Base-by-base conservation (phyloP, 495 filamentous ascomycete genomes). In the Penicillium crystallinum region DNA sequence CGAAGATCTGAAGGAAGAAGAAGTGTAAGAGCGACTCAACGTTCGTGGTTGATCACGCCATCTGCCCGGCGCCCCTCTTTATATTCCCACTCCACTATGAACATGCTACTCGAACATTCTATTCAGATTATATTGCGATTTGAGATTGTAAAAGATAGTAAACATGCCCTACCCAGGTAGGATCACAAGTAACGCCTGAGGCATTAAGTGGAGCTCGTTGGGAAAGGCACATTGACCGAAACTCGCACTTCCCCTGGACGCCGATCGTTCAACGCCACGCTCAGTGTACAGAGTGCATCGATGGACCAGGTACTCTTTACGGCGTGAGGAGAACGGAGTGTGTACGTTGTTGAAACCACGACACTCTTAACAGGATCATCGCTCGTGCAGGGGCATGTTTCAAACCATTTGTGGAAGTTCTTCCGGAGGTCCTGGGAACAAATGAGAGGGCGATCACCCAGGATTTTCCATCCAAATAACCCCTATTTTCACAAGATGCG, bases 351-450 rank as follows among this genome's bases (percentile, higher is more conserved):
- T 45, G 51, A 58, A 54, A 58, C 46, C 19, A 14, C 22, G 10
- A 19, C 10, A 29, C 12, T 11, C 55, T 51, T 58, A 51, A 46
- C 51, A 15, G 11, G 23, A 23, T 42, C 29, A 29, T 43, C 46
- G 35, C 22, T 35, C 30, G n/a, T 22, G 19, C 45, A 36, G 34
- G 34, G 34, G 22, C 23, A 21, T 33, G 40, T 43, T 41, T 49
- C 39, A 42, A 7, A n/a, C 21, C 15, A 53, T 53, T 53, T 42
- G 55, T 46, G 55, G 51, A 50, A 55, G 17, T 49, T 54, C 9
- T 49, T 46, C 37, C 14, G 17, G 7, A 17, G 27, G 6, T 22
- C 6, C 29, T 18, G 18, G 18, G 33, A 25, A 11, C 3, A 40
- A 47, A 34, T 21, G 2, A 34, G 21, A 6, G 21, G 8, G 1